Evolutionary conservation across 495 filamentous ascomycete genomes (phyloP).

Genomic region (Xylaria intraflava): DNA sequence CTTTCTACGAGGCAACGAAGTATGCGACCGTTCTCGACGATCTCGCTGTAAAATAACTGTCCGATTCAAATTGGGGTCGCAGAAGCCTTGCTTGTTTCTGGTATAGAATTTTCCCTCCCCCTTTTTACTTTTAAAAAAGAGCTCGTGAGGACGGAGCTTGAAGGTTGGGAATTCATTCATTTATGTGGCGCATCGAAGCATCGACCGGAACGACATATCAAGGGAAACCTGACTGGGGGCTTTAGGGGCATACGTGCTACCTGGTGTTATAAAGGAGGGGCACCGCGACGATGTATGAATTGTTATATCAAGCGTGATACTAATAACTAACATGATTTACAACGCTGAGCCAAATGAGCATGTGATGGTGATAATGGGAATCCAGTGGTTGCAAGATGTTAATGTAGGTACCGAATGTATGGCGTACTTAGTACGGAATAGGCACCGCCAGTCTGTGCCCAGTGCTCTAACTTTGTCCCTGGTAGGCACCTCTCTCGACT

Average conservation of each 20-base stretch:
- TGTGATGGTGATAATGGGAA: too few species aligned
- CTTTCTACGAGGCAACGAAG: neutral
- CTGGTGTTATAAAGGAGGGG: constrained; percentile 4
- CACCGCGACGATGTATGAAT: constrained; percentile 7
- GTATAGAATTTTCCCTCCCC: constrained; percentile 25
- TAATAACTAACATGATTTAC: constrained; percentile 5
- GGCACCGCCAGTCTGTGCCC: too few species aligned
- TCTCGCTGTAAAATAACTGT: constrained; percentile 25
- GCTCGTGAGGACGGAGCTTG: constrained; percentile 25
- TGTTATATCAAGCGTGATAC: constrained; percentile 3
- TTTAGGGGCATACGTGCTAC: neutral
- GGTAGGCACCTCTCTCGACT: too few species aligned
- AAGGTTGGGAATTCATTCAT: constrained; percentile 27
- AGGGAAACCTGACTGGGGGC: constrained; percentile 4
- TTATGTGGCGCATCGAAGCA: constrained; percentile 14
- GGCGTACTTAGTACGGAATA: too few species aligned
- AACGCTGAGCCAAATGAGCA: too few species aligned
- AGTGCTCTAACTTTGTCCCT: too few species aligned
- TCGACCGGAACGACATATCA: constrained; percentile 10
- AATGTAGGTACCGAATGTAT: too few species aligned
- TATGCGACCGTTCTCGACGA: neutral
- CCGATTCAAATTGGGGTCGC: constrained; percentile 13
- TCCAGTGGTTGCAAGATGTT: too few species aligned
- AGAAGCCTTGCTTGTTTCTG: constrained; percentile 17
- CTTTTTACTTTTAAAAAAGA: constrained; percentile 8